Evolutionary conservation across 2,329 filamentous ascomycete genomes (phyloP).

Genomic region (Endothia cerciana): DNA sequence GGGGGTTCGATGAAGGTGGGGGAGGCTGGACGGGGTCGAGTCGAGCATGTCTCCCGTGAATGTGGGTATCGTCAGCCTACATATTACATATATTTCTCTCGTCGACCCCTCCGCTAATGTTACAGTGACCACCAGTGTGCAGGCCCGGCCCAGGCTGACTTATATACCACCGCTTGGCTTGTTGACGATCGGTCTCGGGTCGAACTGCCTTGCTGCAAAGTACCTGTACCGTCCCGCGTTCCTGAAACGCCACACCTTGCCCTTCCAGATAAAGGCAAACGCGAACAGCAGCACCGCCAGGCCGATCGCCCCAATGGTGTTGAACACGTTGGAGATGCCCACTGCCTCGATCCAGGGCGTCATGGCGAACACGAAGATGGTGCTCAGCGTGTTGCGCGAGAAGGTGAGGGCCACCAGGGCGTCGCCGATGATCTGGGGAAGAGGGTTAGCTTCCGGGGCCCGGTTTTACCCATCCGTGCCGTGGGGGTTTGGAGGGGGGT

Average conservation of each 20-base stretch:
- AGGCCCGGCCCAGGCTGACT: too few species aligned
- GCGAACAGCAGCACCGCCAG: conserved; percentile 27
- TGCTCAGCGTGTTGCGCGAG: conserved; percentile 28
- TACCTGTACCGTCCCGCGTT: conserved; percentile 25
- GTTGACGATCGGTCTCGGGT: conserved; percentile 28
- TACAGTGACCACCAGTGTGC: too few species aligned
- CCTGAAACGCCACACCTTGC: conserved; percentile 26
- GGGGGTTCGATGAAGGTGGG: too few species aligned
- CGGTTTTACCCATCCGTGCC: too few species aligned
- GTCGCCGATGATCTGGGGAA: conserved; percentile 26
- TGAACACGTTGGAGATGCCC: conserved; percentile 29
- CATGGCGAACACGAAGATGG: conserved; percentile 29
- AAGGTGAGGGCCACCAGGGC: conserved; percentile 29
- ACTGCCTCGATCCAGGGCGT: conserved; percentile 27
- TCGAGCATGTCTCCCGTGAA: too few species aligned
- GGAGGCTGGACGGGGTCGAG: too few species aligned
- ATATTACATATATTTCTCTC: background rate
- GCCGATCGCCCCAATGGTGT: conserved; percentile 30
- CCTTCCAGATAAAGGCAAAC: conserved; percentile 29
- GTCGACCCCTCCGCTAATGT: too few species aligned
- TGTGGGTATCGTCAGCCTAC: background rate
- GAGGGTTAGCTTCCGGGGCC: background rate
- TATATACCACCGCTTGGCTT: too few species aligned
- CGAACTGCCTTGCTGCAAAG: conserved; percentile 29
- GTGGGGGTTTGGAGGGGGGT: too few species aligned